phyloP scores from a whole-genome alignment of 1,284 basidiomycete genomes.

The Malassezia sp. region DNA sequence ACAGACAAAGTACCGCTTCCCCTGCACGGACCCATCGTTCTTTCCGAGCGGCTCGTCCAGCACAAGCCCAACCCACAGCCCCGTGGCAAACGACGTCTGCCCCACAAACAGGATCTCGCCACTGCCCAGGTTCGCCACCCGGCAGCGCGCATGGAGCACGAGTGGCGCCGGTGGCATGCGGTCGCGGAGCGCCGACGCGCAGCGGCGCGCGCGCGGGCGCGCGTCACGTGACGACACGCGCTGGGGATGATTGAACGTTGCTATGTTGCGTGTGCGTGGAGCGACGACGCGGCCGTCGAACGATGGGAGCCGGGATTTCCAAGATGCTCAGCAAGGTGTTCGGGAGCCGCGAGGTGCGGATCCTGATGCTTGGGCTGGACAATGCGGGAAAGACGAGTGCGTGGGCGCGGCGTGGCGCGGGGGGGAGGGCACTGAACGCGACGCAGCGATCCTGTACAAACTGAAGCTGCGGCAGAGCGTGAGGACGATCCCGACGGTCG shows the following conservation, averaged over 20 bases:
- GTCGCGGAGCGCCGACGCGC: not conserved
- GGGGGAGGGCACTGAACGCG: conserved; percentile 16
- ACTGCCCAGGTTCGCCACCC: conserved; percentile 52
- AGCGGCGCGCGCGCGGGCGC: not conserved
- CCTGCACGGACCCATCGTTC: conserved; percentile 85
- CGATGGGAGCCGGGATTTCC: conserved; percentile 50
- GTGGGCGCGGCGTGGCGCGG: not conserved
- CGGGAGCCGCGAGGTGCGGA: conserved; percentile 98
- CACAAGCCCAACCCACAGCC: conserved; percentile 91
- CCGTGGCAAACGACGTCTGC: conserved; percentile 66
- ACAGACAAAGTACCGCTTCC: conserved; percentile 73
- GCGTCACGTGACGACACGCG: too few relatives aligned
- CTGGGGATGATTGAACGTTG: too few relatives aligned
- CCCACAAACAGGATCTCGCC: conserved; percentile 82
- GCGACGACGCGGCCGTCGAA: not conserved
- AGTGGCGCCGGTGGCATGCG: conserved; percentile 21
- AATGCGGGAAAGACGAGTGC: conserved; percentile 60
- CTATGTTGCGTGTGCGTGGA: not conserved
- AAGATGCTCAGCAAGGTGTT: conserved; percentile 73
- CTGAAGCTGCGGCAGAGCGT: conserved; percentile 98
- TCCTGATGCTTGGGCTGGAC: conserved; percentile 74
- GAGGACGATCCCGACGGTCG: conserved; percentile 95
- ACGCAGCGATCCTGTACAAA: conserved; percentile 86
- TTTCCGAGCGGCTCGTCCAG: conserved; percentile 66
- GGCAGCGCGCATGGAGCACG: conserved; percentile 30